These are phyloP conservation scores for Luffa aegyptiaca DNA, from an alignment of 306 rosid genomes.

Conservation along the genomic window DNA sequence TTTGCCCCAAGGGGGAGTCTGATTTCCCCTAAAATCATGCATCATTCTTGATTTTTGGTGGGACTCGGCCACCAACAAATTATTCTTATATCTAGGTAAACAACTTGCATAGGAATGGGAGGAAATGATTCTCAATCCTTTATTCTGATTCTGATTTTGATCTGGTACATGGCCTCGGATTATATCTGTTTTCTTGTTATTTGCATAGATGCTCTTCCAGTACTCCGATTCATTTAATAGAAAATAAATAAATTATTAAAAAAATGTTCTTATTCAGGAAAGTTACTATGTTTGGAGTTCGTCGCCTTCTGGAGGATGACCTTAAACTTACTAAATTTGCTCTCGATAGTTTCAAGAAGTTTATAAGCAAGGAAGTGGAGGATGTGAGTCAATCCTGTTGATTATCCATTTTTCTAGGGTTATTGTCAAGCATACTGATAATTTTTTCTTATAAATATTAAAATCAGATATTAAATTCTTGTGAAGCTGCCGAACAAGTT, in stretches of 20 bases:
- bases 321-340: constrained; percentile 51
- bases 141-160: not conserved
- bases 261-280: constrained; percentile 31
- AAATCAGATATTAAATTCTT: constrained; percentile 43
- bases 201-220: not conserved
- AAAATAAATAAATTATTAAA: not conserved
- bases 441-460: constrained; percentile 7
- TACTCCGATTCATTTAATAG: not conserved
- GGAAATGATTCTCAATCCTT: not conserved
- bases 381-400: constrained; percentile 32
- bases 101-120: not conserved
- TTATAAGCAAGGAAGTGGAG: constrained; percentile 66
- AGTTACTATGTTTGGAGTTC: constrained; percentile 72
- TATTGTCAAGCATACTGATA: not conserved
- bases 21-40: not conserved
- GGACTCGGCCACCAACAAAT: not conserved
- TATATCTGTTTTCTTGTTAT: not conserved
- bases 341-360: constrained; percentile 68
- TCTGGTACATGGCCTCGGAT: not conserved
- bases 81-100: not conserved
- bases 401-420: not conserved
- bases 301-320: constrained; percentile 82
- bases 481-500: constrained; percentile 32
- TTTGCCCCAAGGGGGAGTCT: too few species aligned
- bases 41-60: not conserved